Evolutionary conservation across 306 rosid species (phyloP).

Genomic region (Begonia fuchsioides): DNA sequence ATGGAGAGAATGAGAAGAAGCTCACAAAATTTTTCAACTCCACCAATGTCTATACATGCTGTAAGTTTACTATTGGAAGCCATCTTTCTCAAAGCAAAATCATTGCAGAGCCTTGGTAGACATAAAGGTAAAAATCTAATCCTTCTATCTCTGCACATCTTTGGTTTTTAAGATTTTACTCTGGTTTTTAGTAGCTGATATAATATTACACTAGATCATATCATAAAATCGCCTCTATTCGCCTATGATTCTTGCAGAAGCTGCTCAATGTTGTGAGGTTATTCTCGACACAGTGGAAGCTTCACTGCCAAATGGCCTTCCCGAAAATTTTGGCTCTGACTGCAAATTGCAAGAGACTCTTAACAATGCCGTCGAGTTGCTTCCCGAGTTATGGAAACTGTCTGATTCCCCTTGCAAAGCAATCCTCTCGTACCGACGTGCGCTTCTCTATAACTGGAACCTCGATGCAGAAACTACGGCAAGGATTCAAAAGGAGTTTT

Average conservation of each 20-base stretch:
- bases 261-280: conserved; percentile 60
- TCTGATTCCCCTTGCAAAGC: conserved; percentile 63
- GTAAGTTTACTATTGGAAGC: conserved; percentile 74
- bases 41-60: conserved; percentile 57
- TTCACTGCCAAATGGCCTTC: conserved; percentile 74
- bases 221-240: too few relatives aligned
- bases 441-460: conserved; percentile 65
- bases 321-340: conserved; percentile 54
- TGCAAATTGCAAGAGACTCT: conserved; percentile 89
- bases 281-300: conserved; percentile 78
- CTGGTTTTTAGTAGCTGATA: too few relatives aligned
- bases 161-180: too few relatives aligned
- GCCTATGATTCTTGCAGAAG: too few relatives aligned
- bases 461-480: conserved; percentile 45
- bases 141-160: too few relatives aligned
- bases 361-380: conserved; percentile 55
- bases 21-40: conserved; percentile 35
- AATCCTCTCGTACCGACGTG: conserved; percentile 56
- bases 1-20: conserved; percentile 33
- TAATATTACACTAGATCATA: too few relatives aligned
- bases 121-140: conserved; percentile 44
- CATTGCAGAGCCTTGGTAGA: conserved; percentile 56
- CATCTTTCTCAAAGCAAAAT: conserved; percentile 69
- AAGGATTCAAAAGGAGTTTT: conserved; percentile 73
- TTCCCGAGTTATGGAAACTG: conserved; percentile 87